phyloP scores from a whole-genome alignment of 2,329 filamentous ascomycete genomes.

The Iodosphaeria phyllophila region DNA sequence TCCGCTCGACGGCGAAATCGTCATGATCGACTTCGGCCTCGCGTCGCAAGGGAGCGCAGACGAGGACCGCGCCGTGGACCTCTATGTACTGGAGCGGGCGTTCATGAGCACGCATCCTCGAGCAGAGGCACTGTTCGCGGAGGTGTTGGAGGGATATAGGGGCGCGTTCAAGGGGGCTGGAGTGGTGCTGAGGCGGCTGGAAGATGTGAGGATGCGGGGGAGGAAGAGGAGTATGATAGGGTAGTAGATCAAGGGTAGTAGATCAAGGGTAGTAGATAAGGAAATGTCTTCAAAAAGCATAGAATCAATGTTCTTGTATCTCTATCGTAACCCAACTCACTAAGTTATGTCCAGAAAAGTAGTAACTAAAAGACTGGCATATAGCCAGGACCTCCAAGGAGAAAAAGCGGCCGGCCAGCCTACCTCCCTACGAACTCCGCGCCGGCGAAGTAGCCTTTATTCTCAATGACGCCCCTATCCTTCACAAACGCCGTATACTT shows the following conservation, averaged over 20 bases:
- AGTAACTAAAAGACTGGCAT: too few relatives aligned
- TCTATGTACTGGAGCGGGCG: constrained; percentile 88
- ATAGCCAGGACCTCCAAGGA: constrained; percentile 1
- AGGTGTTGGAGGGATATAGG: constrained; percentile 58
- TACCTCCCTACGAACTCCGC: constrained; percentile 42
- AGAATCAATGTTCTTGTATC: too few relatives aligned
- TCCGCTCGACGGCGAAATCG: constrained; percentile 49
- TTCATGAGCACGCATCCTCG: constrained; percentile 89
- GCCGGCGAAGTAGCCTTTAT: constrained; percentile 90
- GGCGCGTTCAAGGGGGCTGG: constrained; percentile 57
- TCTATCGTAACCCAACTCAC: too few relatives aligned
- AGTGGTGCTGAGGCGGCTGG: constrained; percentile 60
- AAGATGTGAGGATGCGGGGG: constrained; percentile 85
- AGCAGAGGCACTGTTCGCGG: constrained; percentile 57
- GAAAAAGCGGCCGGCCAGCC: background rate
- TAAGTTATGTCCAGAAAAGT: too few relatives aligned
- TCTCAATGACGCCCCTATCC: constrained; percentile 89
- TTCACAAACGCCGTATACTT: constrained; percentile 95
- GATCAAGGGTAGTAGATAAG: constrained; percentile 21
- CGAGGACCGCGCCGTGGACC: constrained; percentile 85
- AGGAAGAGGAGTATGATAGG: constrained; percentile 96
- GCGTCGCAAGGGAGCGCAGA: constrained; percentile 66
- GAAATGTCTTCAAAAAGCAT: too few relatives aligned
- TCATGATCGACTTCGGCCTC: constrained; percentile 89
- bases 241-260: constrained; percentile 30